phyloP scores from a whole-genome alignment of 164 flowering plant species.

The Platanus orientalis region DNA sequence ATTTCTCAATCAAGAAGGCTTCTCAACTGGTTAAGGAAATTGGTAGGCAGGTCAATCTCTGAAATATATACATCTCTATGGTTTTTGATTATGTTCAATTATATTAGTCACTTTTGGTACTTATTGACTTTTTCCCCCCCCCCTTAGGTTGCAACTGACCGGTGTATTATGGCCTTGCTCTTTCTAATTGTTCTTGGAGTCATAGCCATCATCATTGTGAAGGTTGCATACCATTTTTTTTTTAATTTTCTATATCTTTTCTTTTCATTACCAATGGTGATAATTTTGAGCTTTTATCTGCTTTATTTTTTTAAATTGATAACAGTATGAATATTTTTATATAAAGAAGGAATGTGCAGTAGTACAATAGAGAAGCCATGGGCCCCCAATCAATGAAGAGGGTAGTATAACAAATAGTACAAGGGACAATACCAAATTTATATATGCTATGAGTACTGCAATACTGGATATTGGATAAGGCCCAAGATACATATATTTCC shows the following conservation, averaged over 20 bases:
- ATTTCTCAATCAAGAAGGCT: constrained; percentile 90
- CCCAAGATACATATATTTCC: no score
- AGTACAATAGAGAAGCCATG: no score
- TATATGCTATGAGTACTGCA: no score
- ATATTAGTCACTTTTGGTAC: neutral
- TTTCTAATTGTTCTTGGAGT: constrained; percentile 79
- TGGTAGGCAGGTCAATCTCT: constrained; percentile 33
- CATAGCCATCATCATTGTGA: constrained; percentile 78
- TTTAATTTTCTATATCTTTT: neutral
- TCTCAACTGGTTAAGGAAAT: constrained; percentile 54
- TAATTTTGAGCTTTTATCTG: no score
- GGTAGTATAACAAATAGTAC: no score
- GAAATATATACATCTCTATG: neutral
- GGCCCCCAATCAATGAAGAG: no score
- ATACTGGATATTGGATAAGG: no score
- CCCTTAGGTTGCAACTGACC: constrained; percentile 85
- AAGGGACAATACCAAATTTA: no score
- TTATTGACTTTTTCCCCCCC: neutral
- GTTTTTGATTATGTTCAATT: neutral
- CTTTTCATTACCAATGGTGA: neutral
- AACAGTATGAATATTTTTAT: no score
- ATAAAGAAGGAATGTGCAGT: no score
- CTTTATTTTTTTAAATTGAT: no score
- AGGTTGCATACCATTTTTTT: constrained; percentile 46
- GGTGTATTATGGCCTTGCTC: constrained; percentile 80